phyloP scores from a whole-genome alignment of 2,329 filamentous ascomycete species.

The Hypoxylon sp. region DNA sequence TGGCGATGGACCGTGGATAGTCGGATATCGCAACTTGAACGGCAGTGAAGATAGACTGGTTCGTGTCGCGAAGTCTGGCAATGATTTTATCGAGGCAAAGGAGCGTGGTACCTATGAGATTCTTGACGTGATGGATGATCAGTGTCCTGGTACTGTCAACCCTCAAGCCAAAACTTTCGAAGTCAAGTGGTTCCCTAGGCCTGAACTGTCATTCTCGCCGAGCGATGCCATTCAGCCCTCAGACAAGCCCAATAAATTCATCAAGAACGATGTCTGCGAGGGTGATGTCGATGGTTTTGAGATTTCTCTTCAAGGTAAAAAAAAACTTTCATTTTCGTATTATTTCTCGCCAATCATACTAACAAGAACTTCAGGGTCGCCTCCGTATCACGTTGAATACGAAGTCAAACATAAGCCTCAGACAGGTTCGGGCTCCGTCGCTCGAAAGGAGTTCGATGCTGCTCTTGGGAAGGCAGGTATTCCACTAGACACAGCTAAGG shows the following conservation, averaged over 20 bases:
- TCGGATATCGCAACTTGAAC: constrained; percentile 80
- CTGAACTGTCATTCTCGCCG: constrained; percentile 76
- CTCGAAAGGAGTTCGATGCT: constrained; percentile 81
- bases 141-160: constrained; percentile 87
- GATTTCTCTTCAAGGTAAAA: constrained; percentile 80
- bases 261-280: constrained; percentile 90
- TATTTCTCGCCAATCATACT: constrained; percentile 47
- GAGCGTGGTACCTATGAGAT: constrained; percentile 85
- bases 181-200: constrained; percentile 88
- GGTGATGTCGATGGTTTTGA: constrained; percentile 94
- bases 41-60: constrained; percentile 60
- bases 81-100: constrained; percentile 77
- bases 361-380: constrained; percentile 68
- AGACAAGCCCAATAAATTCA: constrained; percentile 68
- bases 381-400: constrained; percentile 88
- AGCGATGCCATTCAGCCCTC: constrained; percentile 69
- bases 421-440: constrained; percentile 75
- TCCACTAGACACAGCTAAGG: constrained; percentile 85
- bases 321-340: constrained; percentile 26
- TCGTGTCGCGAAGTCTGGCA: constrained; percentile 62
- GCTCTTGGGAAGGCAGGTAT: constrained; percentile 83
- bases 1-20: constrained; percentile 86
- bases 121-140: constrained; percentile 79
- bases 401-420: constrained; percentile 80
- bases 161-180: constrained; percentile 80